Evolutionary conservation across 1,284 basidiomycete species (phyloP), one percentile per base, ranked within the genome.

Genomic region (Puccinia polysora): DNA sequence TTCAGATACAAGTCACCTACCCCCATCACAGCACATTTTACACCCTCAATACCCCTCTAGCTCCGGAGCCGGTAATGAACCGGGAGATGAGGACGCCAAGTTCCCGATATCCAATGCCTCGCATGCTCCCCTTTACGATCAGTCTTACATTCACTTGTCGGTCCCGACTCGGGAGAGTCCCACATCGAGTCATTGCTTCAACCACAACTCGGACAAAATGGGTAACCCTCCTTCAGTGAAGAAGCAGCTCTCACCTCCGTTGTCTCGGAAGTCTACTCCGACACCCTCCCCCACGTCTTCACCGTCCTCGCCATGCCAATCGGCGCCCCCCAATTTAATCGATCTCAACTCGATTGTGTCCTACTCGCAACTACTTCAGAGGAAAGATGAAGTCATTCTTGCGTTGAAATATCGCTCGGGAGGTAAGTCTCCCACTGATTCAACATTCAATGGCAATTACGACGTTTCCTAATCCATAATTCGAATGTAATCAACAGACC

Each of bases 341-440:
- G 55, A 58, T n/a, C 65, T 58, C 30, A 58, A 59, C 43, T 69
- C 65, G 28, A 58, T 59, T 49, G 53, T 69, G 32, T 58, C 65
- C 7, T 69, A 34, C 38, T 69, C 53, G 12, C 65, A 69, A 59
- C 43, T 58, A 49, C 43, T 59, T 20, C 65, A 58, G 50, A 47
- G 52, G n/a, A 58, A 69, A 40, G 52, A 58, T 34, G 65, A 69
- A 20, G 55, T 69, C n/a, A 59, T 69, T 34, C 32, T 55, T 1
- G 55, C 65, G n/a, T 25, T 69, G 25, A 58, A 59, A 49, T 59
- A 69, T 23, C 36, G 65, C 1, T 69, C 65, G n/a, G 65, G 65
- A 18, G 65, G 65, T 69, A 58, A 32, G 38, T 38, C 49, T 59
- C 23, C 56, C 43, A 5, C 30, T 28, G 25, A 25, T 43, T 5